phyloP scores from a whole-genome alignment of 2,329 filamentous ascomycete genomes.

The Cercospora sp. region DNA sequence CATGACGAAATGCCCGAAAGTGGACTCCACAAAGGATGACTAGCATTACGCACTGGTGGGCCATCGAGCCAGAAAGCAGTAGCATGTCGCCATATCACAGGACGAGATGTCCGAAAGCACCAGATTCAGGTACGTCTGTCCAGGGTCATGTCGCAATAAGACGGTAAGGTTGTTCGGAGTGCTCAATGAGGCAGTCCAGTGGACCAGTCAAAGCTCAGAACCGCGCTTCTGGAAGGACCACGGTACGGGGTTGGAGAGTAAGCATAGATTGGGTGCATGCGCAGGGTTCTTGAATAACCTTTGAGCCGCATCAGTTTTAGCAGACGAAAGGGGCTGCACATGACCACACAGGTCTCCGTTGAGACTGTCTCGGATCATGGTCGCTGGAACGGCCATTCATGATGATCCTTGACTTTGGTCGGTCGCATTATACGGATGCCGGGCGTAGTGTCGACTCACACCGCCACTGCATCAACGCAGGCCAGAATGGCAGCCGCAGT shows the following conservation, averaged over 20 bases:
- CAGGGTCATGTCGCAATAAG: not conserved
- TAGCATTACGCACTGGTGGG: not conserved
- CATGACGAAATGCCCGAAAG: not conserved
- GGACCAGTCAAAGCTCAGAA: not conserved
- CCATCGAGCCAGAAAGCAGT: not conserved
- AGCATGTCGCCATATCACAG: not conserved
- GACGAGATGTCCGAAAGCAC: not conserved
- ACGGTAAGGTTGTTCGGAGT: constrained; percentile 3
- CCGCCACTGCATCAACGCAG: not conserved
- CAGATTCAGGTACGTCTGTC: not conserved
- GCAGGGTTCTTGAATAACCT: not conserved
- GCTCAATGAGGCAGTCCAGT: not conserved
- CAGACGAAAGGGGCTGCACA: not conserved
- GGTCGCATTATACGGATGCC: not conserved
- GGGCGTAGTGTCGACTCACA: not conserved
- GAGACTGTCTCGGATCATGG: not conserved
- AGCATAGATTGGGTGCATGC: not conserved
- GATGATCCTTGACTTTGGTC: not conserved
- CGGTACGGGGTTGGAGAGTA: constrained; percentile 3
- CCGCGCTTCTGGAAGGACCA: constrained; percentile 7
- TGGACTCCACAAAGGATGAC: not conserved
- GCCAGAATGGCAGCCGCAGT: not conserved
- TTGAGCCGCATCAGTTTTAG: constrained; percentile 2
- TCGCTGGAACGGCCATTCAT: not conserved
- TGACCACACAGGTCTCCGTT: not conserved